phyloP scores from a whole-genome alignment of 495 filamentous ascomycete species.

The Ramalina intermedia region DNA sequence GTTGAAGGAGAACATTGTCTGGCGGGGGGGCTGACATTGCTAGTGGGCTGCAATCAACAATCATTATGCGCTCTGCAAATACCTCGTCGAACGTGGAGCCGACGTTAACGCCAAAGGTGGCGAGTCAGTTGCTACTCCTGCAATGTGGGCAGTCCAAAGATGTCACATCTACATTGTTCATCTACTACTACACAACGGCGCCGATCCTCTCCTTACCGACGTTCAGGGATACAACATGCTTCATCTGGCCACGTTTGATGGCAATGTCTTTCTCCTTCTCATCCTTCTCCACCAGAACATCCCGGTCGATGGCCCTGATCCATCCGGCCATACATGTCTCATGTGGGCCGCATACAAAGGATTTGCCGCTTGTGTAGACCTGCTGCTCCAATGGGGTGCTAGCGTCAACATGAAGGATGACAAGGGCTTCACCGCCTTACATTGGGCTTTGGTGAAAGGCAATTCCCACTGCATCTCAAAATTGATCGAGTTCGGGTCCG shows the following conservation, averaged over 20 bases:
- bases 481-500: slow-evolving; percentile 83
- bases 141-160: slow-evolving; percentile 91
- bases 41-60: slow-evolving; percentile 99
- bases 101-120: slow-evolving; percentile 91
- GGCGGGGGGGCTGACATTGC: not conserved
- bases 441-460: slow-evolving; percentile 94
- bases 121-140: slow-evolving; percentile 80
- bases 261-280: slow-evolving; percentile 85
- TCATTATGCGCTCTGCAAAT: slow-evolving; percentile 90
- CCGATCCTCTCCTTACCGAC: slow-evolving; percentile 78
- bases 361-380: slow-evolving; percentile 75
- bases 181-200: slow-evolving; percentile 71
- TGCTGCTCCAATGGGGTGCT: slow-evolving; percentile 90
- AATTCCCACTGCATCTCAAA: slow-evolving; percentile 76
- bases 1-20: not conserved
- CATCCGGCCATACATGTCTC: slow-evolving; percentile 75
- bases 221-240: slow-evolving; percentile 93
- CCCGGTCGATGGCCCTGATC: slow-evolving; percentile 76
- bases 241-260: slow-evolving; percentile 91
- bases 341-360: slow-evolving; percentile 99
- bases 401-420: slow-evolving; percentile 84
- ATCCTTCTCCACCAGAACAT: slow-evolving; percentile 84
- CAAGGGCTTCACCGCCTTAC: slow-evolving; percentile 79
- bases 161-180: slow-evolving; percentile 80
- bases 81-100: slow-evolving; percentile 77